Conservation (phyloP, 2,329 filamentous ascomycete species). For the Geosmithia morbida region DNA sequence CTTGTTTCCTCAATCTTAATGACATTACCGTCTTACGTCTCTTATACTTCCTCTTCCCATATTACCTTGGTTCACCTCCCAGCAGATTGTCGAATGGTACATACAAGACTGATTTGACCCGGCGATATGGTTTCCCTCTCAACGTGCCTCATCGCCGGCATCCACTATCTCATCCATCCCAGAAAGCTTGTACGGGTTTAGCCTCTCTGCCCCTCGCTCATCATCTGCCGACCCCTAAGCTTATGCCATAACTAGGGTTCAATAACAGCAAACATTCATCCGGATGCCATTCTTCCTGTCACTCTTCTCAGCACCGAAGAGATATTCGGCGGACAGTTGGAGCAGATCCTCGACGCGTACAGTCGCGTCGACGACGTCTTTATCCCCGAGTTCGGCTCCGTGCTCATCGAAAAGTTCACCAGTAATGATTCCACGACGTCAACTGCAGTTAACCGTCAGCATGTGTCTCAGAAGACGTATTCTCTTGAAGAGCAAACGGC, state of each 20-base stretch:
- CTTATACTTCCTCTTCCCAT: background rate
- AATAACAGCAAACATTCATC: constrained; percentile 25
- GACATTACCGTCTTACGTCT: background rate
- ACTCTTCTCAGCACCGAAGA: constrained; percentile 22
- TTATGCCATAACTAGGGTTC: constrained; percentile 13
- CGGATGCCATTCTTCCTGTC: constrained; percentile 23
- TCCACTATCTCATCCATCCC: constrained; percentile 24
- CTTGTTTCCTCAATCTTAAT: background rate
- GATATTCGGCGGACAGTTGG: constrained; percentile 19
- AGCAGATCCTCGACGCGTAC: constrained; percentile 16
- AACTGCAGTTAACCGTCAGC: background rate
- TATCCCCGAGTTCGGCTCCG: constrained; percentile 19
- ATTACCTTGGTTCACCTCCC: no score
- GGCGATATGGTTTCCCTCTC: constrained; percentile 9
- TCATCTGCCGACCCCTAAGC: background rate
- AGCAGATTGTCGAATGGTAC: no score
- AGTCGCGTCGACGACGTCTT: constrained; percentile 23
- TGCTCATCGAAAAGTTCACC: constrained; percentile 22
- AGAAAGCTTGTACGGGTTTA: constrained; percentile 15
- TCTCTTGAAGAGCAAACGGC: background rate
- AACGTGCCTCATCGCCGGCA: constrained; percentile 21
- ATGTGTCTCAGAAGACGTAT: constrained; percentile 1
- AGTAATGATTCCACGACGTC: constrained; percentile 4
- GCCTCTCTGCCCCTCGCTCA: background rate
- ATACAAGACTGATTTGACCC: background rate